Percentiles rank a stretch among this genome's conserved stretches.
phyloP scores from a whole-genome alignment of 805 yeast species.

The Maudiozyma saulgeensis region DNA sequence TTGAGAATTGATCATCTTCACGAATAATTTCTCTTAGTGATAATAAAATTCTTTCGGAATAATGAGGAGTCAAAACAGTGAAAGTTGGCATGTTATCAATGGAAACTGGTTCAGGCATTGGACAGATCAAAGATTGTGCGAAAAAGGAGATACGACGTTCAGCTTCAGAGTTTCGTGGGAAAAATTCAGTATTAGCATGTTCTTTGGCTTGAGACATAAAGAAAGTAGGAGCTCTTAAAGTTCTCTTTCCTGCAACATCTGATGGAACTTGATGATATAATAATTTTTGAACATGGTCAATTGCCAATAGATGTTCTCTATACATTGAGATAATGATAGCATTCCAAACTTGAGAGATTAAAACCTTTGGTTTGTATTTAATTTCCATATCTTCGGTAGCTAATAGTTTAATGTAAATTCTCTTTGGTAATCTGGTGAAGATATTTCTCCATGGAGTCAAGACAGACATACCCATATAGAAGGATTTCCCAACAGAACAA shows the following conservation, averaged over 20 bases:
- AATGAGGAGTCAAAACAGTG: conserved; percentile 93
- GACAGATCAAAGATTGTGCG: conserved; percentile 96
- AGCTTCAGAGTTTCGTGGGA: conserved; percentile 94
- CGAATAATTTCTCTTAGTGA: conserved; percentile 90
- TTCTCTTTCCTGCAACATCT: conserved; percentile 94
- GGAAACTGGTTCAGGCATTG: conserved; percentile 96
- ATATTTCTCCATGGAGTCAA: conserved; percentile 99
- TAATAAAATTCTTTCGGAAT: conserved; percentile 83
- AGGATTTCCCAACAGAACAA: conserved; percentile 93
- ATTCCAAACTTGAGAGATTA: conserved; percentile 97
- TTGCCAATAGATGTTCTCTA: conserved; percentile 95
- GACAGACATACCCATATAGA: conserved; percentile 96
- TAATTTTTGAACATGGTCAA: conserved; percentile 95
- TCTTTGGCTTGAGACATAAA: conserved; percentile 91
- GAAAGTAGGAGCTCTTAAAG: conserved; percentile 96
- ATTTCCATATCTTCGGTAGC: conserved; percentile 99
- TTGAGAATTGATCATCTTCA: conserved; percentile 93
- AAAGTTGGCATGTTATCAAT: conserved; percentile 99
- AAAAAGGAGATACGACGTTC: conserved; percentile 99
- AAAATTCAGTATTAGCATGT: conserved; percentile 86
- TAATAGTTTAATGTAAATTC: conserved; percentile 92
- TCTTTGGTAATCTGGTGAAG: conserved; percentile 94
- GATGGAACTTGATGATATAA: conserved; percentile 97
- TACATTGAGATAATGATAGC: conserved; percentile 98
- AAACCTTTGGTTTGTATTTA: conserved; percentile 95